Conservation (phyloP, 805 yeast species). For the Alloascoidea hylecoeti region DNA sequence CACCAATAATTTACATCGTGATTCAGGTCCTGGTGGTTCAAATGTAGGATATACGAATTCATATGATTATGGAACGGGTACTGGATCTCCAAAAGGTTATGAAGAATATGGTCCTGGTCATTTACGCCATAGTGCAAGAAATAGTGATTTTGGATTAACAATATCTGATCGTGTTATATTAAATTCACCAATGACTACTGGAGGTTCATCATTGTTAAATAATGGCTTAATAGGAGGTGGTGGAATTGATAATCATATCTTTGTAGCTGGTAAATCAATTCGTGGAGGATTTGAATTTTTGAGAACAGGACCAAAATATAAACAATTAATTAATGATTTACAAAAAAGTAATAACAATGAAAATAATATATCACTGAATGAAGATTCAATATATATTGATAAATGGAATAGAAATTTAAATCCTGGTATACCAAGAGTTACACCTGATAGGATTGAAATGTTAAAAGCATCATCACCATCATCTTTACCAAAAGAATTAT, state of each 20-base stretch:
- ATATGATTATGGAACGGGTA: too few relatives aligned
- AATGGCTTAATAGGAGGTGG: neutral
- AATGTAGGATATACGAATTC: too few relatives aligned
- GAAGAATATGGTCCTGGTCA: neutral
- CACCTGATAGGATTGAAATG: neutral
- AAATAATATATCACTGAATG: neutral
- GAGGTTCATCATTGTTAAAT: too few relatives aligned
- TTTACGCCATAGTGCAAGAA: neutral
- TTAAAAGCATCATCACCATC: neutral
- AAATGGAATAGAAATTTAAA: neutral
- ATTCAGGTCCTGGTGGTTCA: neutral
- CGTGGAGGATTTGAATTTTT: neutral
- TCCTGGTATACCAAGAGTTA: neutral
- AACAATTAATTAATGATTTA: neutral
- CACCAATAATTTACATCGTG: neutral
- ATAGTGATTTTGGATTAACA: neutral
- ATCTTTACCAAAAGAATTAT: too few relatives aligned
- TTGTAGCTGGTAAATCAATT: neutral
- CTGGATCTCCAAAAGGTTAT: neutral
- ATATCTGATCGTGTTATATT: neutral
- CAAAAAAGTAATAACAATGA: too few relatives aligned
- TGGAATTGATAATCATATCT: neutral
- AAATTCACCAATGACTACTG: too few relatives aligned
- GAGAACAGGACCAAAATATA: neutral
- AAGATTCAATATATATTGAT: neutral